These are phyloP conservation scores for Leptosphaerulina australis DNA, from an alignment of 2,329 filamentous ascomycete species.

Conservation along the genomic window DNA sequence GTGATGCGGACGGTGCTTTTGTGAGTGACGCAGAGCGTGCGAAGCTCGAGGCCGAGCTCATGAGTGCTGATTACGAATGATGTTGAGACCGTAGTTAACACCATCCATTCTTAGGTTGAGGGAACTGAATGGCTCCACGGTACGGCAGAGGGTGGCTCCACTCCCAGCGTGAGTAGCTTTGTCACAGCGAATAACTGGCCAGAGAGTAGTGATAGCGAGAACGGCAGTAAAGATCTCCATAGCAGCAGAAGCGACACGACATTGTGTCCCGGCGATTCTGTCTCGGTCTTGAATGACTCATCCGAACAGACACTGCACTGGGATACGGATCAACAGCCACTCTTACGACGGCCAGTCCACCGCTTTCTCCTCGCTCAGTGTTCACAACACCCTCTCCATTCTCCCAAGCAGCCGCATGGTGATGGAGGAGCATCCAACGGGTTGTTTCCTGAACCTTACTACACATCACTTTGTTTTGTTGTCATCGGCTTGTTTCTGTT, in stretches of 20 bases:
- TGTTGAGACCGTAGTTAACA: conserved; percentile 11
- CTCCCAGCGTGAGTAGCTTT: background rate
- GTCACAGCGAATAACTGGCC: background rate
- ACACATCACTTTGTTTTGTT: too few species aligned
- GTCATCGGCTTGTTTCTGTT: too few species aligned
- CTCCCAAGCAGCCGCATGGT: background rate
- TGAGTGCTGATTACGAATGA: conserved; percentile 36
- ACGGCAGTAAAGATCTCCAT: background rate
- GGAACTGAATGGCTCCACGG: background rate
- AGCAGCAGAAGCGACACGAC: background rate
- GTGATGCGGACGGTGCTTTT: conserved; percentile 18
- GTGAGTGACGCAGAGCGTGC: conserved; percentile 27
- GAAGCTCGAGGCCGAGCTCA: conserved; percentile 43
- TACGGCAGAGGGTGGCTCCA: background rate
- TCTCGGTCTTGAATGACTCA: background rate
- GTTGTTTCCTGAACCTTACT: background rate
- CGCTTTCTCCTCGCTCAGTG: background rate
- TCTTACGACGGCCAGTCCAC: background rate
- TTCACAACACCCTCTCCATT: background rate
- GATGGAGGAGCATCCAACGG: background rate
- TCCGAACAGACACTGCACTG: background rate
- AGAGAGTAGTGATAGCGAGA: background rate
- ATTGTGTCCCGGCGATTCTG: background rate
- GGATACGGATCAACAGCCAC: background rate
- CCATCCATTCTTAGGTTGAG: background rate